Evolutionary conservation across 2,329 filamentous ascomycete genomes (phyloP).

Genomic region (Ophiocordyceps australis): DNA sequence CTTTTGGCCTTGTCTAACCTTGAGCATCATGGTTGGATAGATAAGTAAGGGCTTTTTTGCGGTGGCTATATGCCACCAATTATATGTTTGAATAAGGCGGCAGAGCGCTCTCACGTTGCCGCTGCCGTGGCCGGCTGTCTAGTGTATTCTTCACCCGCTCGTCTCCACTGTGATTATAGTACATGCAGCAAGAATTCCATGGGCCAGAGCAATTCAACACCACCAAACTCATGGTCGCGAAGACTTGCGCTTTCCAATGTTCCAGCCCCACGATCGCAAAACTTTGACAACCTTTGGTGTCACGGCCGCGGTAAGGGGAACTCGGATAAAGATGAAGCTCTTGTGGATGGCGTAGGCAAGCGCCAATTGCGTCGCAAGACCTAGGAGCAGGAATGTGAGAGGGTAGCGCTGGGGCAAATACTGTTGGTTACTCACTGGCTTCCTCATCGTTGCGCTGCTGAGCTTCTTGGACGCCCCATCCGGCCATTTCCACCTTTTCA

Average conservation of each 20-base stretch:
- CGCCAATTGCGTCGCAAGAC: slow-evolving; percentile 63
- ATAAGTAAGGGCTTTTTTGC: too few relatives aligned
- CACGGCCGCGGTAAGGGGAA: slow-evolving; percentile 77
- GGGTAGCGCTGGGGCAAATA: background rate
- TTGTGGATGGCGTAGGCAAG: slow-evolving; percentile 96
- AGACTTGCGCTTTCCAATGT: slow-evolving; percentile 59
- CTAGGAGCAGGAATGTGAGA: slow-evolving; percentile 17
- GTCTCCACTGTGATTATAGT: too few relatives aligned
- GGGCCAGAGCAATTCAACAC: too few relatives aligned
- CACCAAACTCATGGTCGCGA: slow-evolving; percentile 2
- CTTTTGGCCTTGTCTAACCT: too few relatives aligned
- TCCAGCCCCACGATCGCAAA: slow-evolving; percentile 77
- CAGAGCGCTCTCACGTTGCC: too few relatives aligned
- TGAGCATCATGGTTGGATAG: too few relatives aligned
- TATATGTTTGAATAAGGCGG: too few relatives aligned
- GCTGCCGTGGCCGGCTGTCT: too few relatives aligned
- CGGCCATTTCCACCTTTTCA: slow-evolving; percentile 29
- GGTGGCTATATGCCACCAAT: too few relatives aligned
- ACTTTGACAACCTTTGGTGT: slow-evolving; percentile 89
- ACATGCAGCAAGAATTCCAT: too few relatives aligned
- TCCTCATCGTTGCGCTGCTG: slow-evolving; percentile 40
- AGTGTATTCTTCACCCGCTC: too few relatives aligned
- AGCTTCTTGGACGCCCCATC: slow-evolving; percentile 46
- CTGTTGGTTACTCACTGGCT: slow-evolving; percentile 46
- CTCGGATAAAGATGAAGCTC: slow-evolving; percentile 89